phyloP scores from a whole-genome alignment of 1,284 basidiomycete genomes.

The Volvariella surrecta region DNA sequence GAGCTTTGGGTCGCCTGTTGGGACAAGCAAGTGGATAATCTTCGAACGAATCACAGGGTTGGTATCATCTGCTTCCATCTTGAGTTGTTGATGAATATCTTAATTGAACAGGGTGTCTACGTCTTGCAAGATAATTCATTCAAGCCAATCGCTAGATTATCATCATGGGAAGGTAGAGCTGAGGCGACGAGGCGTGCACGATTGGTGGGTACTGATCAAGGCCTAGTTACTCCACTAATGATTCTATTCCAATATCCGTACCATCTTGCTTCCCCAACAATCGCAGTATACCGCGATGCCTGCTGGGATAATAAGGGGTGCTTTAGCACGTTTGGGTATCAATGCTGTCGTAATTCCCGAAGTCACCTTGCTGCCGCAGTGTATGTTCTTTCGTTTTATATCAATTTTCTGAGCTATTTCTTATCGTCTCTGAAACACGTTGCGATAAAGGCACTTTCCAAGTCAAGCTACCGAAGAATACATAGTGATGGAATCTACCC shows the following conservation, averaged over 20 bases:
- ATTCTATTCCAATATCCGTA: neutral
- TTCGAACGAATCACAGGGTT: conserved; percentile 90
- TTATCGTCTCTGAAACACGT: conserved; percentile 2
- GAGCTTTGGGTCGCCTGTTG: conserved; percentile 85
- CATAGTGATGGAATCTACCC: too few species aligned
- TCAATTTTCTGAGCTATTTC: neutral
- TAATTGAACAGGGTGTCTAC: conserved; percentile 72
- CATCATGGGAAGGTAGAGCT: conserved; percentile 67
- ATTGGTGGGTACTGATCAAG: conserved; percentile 58
- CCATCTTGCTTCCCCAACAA: conserved; percentile 5
- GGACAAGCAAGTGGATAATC: conserved; percentile 94
- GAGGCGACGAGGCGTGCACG: conserved; percentile 69
- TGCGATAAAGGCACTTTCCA: conserved; percentile 65
- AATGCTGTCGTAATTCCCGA: conserved; percentile 71
- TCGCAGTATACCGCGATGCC: conserved; percentile 70
- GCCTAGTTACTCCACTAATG: neutral
- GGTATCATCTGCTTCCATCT: conserved; percentile 11
- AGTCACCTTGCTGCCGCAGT: conserved; percentile 76
- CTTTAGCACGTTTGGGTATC: conserved; percentile 70
- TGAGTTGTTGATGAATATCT: conserved; percentile 1
- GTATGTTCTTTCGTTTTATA: conserved; percentile 32
- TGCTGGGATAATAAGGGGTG: conserved; percentile 77
- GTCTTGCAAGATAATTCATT: conserved; percentile 90
- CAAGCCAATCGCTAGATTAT: conserved; percentile 74
- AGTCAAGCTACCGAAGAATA: conserved; percentile 63